Conservation (phyloP, 192 early-diverging fungal species). For the Thamnidium elegans region DNA sequence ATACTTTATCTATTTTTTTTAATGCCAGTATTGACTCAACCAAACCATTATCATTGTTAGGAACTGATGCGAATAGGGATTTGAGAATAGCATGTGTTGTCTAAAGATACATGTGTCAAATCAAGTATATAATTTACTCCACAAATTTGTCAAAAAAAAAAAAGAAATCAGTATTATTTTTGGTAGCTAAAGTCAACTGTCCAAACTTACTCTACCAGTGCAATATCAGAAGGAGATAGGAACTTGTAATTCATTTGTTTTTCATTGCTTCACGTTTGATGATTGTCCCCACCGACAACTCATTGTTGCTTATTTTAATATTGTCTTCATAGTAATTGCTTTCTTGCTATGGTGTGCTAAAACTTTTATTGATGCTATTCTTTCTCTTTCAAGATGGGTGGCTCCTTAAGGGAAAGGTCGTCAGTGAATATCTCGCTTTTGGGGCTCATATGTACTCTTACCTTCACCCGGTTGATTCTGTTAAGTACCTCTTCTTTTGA, state of each 20-base stretch:
- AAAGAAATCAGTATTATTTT: not conserved
- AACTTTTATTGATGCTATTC: too few relatives aligned
- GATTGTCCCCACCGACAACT: not conserved
- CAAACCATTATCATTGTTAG: too few relatives aligned
- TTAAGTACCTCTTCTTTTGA: too few relatives aligned
- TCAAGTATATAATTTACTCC: not conserved
- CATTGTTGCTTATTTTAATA: not conserved
- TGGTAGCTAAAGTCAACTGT: not conserved
- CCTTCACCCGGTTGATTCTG: too few relatives aligned
- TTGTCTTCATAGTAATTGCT: too few relatives aligned
- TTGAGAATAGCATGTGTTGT: not conserved
- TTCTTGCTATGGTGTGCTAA: too few relatives aligned
- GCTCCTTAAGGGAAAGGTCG: too few relatives aligned
- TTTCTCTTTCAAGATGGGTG: too few relatives aligned
- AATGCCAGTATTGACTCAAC: not conserved
- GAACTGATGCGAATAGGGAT: not conserved
- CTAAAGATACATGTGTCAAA: not conserved
- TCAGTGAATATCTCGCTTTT: too few relatives aligned
- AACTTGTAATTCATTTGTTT: not conserved
- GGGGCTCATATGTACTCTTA: too few relatives aligned
- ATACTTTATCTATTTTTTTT: not conserved
- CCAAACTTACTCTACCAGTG: not conserved
- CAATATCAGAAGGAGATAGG: not conserved
- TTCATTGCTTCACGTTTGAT: not conserved
- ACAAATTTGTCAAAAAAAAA: slow-evolving; percentile 1